Percentiles rank a stretch among this genome's conserved stretches.
These are phyloP conservation scores for Fusarium sp. DNA, from an alignment of 2,329 filamentous ascomycete species.

Conservation along the genomic window DNA sequence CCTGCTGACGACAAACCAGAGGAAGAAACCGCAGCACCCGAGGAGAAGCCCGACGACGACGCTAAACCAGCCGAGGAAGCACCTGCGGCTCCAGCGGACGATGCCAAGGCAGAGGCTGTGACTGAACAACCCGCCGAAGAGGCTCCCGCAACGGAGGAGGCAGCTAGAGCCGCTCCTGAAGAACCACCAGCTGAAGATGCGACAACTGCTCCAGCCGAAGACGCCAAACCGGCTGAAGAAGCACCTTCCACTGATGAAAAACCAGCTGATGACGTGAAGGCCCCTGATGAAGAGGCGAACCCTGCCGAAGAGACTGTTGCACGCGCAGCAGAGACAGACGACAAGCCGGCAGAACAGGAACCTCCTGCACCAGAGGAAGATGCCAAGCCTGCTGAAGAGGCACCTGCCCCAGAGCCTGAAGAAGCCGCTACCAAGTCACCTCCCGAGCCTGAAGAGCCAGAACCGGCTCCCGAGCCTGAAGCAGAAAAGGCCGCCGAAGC, in stretches of 20 bases:
- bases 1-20: conserved; percentile 26
- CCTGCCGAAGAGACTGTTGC: conserved; percentile 21
- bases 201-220: conserved; percentile 9
- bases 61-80: conserved; percentile 13
- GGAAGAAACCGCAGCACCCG: conserved; percentile 17
- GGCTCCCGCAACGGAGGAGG: conserved; percentile 5
- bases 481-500: conserved; percentile 31
- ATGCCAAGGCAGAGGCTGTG: conserved; percentile 7
- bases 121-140: conserved; percentile 12
- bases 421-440: conserved; percentile 24
- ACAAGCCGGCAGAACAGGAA: conserved; percentile 26
- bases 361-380: conserved; percentile 27
- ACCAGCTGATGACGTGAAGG: conserved; percentile 36
- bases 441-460: conserved; percentile 34
- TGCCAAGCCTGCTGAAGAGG: conserved; percentile 12
- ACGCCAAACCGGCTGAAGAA: conserved; percentile 29
- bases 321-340: conserved; percentile 13
- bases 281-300: conserved; percentile 31
- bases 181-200: conserved; percentile 22
- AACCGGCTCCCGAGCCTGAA: conserved; percentile 33
- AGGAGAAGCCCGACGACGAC: conserved; percentile 3
- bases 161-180: conserved; percentile 7
- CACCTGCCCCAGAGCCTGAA: conserved; percentile 25
- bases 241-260: conserved; percentile 39
- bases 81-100: conserved; percentile 11